These are phyloP conservation scores for Colletotrichum viniferum DNA, from an alignment of 2,329 filamentous ascomycete species.

Conservation along the genomic window DNA sequence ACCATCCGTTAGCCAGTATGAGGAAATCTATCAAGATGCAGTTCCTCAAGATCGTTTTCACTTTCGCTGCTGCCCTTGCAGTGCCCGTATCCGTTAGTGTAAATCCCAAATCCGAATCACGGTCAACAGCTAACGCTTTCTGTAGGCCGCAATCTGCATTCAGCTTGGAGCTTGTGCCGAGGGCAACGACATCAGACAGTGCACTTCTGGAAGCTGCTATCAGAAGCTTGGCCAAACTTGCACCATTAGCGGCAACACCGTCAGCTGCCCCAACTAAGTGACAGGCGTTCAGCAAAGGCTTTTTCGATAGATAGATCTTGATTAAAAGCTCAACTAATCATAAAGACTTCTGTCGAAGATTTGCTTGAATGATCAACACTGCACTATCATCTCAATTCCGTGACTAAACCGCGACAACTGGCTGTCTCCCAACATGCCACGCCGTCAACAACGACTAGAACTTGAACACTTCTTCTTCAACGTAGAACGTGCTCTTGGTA, in stretches of 20 bases:
- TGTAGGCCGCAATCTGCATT: background rate
- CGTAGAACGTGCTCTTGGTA: background rate
- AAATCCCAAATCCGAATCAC: too few relatives aligned
- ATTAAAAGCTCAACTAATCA: background rate
- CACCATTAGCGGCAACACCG: background rate
- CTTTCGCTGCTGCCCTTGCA: background rate
- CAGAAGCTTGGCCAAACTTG: background rate
- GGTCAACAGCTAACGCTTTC: background rate
- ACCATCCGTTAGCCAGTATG: too few relatives aligned
- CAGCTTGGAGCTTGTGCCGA: background rate
- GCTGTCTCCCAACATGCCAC: background rate
- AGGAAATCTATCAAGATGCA: background rate
- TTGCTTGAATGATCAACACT: background rate
- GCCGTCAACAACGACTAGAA: background rate
- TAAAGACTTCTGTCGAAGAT: rapidly evolving
- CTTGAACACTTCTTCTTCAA: background rate
- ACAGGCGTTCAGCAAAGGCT: background rate
- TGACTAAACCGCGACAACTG: background rate
- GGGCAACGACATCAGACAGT: background rate
- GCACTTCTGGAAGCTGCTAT: background rate
- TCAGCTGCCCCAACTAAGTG: background rate
- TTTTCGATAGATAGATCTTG: background rate
- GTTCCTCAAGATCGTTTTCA: background rate
- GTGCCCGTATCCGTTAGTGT: background rate
- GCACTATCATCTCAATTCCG: background rate